phyloP scores from a whole-genome alignment of 2,329 filamentous ascomycete genomes.

The Aureobasidium namibiae region DNA sequence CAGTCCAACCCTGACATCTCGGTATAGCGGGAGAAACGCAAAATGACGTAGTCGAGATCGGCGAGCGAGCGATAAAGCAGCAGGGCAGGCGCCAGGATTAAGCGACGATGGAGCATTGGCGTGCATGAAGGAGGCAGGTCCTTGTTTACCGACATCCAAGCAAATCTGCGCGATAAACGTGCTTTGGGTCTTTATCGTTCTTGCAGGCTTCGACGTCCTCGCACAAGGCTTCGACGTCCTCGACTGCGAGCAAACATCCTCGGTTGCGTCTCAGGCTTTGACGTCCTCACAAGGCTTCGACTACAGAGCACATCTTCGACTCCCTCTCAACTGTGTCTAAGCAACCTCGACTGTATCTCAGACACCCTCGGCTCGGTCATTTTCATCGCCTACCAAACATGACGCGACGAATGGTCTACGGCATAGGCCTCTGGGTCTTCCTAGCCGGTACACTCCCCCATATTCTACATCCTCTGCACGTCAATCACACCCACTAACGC shows the following conservation, averaged over 20 bases:
- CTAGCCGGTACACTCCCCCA: slow-evolving; percentile 29
- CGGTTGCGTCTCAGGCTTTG: no score
- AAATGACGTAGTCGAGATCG: not conserved
- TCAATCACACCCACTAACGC: not conserved
- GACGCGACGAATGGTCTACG: slow-evolving; percentile 42
- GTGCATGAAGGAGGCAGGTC: not conserved
- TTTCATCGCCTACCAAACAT: slow-evolving; percentile 24
- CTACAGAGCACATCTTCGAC: not conserved
- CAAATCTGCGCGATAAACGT: not conserved
- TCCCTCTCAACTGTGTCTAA: not conserved
- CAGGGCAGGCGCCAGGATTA: not conserved
- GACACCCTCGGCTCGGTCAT: not conserved
- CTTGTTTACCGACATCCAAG: not conserved
- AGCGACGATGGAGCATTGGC: not conserved
- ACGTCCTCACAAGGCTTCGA: not conserved
- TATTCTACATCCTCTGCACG: not conserved
- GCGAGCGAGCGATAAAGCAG: not conserved
- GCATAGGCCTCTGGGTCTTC: slow-evolving; percentile 39
- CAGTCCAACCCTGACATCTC: not conserved
- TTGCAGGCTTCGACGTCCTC: not conserved
- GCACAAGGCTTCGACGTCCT: no score
- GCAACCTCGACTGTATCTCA: no score
- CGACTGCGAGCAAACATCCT: no score
- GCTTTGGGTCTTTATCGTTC: no score
- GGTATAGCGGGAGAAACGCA: not conserved